Conservation (phyloP, 148 eudicot species). For the Rheum nobile region DNA sequence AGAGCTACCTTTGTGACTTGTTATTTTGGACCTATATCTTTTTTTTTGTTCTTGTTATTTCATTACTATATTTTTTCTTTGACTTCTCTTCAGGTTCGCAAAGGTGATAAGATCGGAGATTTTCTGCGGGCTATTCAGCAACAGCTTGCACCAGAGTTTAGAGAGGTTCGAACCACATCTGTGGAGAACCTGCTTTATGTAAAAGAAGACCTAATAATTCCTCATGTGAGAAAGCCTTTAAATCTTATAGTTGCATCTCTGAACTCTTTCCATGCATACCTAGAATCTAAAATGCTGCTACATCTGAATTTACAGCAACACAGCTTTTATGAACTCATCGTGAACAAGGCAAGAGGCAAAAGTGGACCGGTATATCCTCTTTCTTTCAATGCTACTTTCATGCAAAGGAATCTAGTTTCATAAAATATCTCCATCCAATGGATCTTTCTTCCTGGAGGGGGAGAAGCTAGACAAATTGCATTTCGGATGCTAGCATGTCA, state of each 20-base stretch:
- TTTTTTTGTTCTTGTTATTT: background rate
- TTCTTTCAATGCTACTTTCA: conserved; percentile 4
- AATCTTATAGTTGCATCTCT: background rate
- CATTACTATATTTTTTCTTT: background rate
- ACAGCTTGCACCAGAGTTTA: conserved; percentile 96
- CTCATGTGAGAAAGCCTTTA: conserved; percentile 49
- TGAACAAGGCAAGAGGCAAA: conserved; percentile 97
- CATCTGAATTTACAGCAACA: conserved; percentile 54
- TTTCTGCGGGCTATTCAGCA: conserved; percentile 92
- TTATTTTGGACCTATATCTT: background rate
- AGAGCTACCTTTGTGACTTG: conserved; percentile 1
- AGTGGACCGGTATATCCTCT: conserved; percentile 84
- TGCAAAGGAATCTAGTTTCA: background rate
- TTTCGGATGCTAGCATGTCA: background rate
- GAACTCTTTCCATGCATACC: background rate
- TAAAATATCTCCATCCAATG: background rate
- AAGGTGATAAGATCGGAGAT: conserved; percentile 91
- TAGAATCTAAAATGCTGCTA: background rate
- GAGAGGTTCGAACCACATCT: conserved; percentile 92
- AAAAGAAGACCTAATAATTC: conserved; percentile 96
- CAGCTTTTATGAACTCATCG: conserved; percentile 92
- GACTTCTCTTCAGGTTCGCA: conserved; percentile 55
- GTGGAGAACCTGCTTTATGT: conserved; percentile 96
- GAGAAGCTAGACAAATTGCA: background rate
- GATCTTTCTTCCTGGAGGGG: background rate